These are phyloP conservation scores for Penicillium concentricum DNA, from an alignment of 2,329 filamentous ascomycete species.

Conservation along the genomic window DNA sequence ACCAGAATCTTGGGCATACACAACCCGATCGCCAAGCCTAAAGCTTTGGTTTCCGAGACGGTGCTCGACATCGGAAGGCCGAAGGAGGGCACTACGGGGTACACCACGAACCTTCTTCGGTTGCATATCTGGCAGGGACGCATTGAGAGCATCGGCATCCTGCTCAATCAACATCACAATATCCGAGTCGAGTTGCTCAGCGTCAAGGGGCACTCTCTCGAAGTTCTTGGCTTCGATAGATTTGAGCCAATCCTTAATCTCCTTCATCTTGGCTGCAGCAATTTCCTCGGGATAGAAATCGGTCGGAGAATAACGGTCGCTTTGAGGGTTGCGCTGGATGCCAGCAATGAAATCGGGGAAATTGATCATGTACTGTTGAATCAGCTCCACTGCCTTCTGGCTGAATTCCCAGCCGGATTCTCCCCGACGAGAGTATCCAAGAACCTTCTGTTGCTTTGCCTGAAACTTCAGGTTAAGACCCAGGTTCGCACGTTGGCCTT, in stretches of 20 bases:
- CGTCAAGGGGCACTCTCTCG: slow-evolving; percentile 92
- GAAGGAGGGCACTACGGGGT: slow-evolving; percentile 81
- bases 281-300: slow-evolving; percentile 77
- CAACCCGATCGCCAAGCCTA: slow-evolving; percentile 80
- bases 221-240: slow-evolving; percentile 86
- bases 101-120: slow-evolving; percentile 74
- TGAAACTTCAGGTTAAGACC: slow-evolving; percentile 97
- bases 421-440: slow-evolving; percentile 89
- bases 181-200: slow-evolving; percentile 91
- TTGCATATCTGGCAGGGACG: slow-evolving; percentile 54
- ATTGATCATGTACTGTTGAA: slow-evolving; percentile 84
- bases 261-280: slow-evolving; percentile 80
- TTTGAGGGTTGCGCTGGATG: slow-evolving; percentile 80
- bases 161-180: slow-evolving; percentile 78
- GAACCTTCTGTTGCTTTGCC: slow-evolving; percentile 87
- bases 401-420: slow-evolving; percentile 95
- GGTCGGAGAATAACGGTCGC: slow-evolving; percentile 77
- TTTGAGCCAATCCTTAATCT: slow-evolving; percentile 92
- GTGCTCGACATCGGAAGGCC: slow-evolving; percentile 94
- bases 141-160: slow-evolving; percentile 65
- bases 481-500: slow-evolving; percentile 80
- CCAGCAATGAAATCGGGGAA: slow-evolving; percentile 95
- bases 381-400: slow-evolving; percentile 72
- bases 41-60: slow-evolving; percentile 83
- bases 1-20: slow-evolving; percentile 88